phyloP scores from a whole-genome alignment of 331 rosid genomes.

The Quercus tomentella region DNA sequence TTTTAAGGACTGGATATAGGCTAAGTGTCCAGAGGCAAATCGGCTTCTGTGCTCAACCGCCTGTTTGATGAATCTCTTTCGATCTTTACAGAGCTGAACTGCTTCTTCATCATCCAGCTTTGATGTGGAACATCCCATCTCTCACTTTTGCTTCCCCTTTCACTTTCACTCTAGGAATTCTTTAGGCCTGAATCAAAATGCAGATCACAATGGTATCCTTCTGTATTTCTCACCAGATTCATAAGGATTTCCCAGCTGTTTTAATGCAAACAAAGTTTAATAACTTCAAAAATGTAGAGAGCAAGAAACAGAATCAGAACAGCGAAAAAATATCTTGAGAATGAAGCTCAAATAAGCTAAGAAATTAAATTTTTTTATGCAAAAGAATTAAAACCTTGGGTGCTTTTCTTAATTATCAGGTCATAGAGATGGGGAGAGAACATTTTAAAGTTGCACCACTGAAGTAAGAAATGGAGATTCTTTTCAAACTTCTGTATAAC shows the following conservation, averaged over 20 bases:
- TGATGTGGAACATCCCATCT: conserved; percentile 96
- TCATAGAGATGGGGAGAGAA: conserved; percentile 21
- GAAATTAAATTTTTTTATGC: not conserved
- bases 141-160: conserved; percentile 23
- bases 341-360: not conserved
- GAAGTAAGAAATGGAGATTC: conserved; percentile 37
- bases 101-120: conserved; percentile 79
- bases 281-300: not conserved
- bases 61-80: conserved; percentile 72
- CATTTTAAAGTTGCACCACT: conserved; percentile 12
- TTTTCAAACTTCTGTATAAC: conserved; percentile 17
- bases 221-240: conserved; percentile 43
- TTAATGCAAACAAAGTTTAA: conserved; percentile 9
- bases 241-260: conserved; percentile 40
- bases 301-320: conserved; percentile 8
- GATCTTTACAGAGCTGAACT: conserved; percentile 81
- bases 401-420: conserved; percentile 68
- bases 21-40: conserved; percentile 66
- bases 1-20: conserved; percentile 65
- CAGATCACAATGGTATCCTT: conserved; percentile 39
- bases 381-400: conserved; percentile 5
- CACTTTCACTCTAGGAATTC: conserved; percentile 34
- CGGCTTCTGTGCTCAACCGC: conserved; percentile 75
- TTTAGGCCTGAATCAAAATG: conserved; percentile 56
- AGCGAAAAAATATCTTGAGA: not conserved